A percentile compares a stretch with the other conserved stretches of the same genome.
Conservation (phyloP, 768 basidiomycete species). For the Agaricus blazei region DNA sequence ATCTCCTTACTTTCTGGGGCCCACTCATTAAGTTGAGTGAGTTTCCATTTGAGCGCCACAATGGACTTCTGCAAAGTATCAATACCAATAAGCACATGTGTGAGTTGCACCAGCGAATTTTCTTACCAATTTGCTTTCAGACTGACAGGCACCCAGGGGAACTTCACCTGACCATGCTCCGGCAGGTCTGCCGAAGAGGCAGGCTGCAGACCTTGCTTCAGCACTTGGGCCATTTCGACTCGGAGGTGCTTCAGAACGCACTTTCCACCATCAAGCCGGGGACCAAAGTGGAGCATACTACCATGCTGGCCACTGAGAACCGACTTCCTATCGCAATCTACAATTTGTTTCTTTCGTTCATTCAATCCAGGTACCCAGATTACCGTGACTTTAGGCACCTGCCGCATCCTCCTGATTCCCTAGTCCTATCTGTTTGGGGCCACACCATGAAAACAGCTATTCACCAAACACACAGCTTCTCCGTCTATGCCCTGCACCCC, state of each 20-base stretch:
- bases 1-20: conserved; percentile 16
- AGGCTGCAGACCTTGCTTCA: conserved; percentile 2
- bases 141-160: conserved; percentile 14
- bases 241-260: not conserved
- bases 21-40: conserved; percentile 15
- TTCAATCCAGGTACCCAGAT: not conserved
- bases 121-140: not conserved
- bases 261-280: not conserved
- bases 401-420: not conserved
- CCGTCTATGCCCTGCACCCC: not conserved
- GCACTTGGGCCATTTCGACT: not conserved
- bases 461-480: not conserved
- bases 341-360: not conserved
- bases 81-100: conserved; percentile 18
- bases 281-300: not conserved
- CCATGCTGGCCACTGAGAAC: not conserved
- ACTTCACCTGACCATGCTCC: conserved; percentile 19
- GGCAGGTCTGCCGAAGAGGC: conserved; percentile 15
- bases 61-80: conserved; percentile 17
- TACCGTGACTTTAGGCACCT: not conserved
- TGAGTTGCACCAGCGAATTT: not conserved
- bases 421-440: not conserved
- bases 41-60: conserved; percentile 15
- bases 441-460: not conserved
- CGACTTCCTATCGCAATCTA: not conserved